These are phyloP conservation scores for Colletotrichum filicis DNA, from an alignment of 2,329 filamentous ascomycete genomes.

Conservation along the genomic window DNA sequence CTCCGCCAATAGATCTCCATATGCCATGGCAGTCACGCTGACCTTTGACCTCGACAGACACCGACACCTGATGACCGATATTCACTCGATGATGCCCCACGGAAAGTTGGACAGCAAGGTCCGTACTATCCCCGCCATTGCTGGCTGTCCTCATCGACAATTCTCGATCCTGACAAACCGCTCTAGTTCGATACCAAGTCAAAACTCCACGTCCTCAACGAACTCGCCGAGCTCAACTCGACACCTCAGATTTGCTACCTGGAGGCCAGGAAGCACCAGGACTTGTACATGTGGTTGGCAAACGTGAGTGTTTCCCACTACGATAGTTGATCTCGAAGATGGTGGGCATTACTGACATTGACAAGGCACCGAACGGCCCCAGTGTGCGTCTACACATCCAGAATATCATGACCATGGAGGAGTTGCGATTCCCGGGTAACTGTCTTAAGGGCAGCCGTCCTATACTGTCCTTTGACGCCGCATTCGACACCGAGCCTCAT, in stretches of 20 bases:
- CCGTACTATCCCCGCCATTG: neutral
- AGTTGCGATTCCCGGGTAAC: slow-evolving; percentile 96
- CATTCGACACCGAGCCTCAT: slow-evolving; percentile 85
- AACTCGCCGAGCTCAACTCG: neutral
- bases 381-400: slow-evolving; percentile 79
- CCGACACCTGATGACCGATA: slow-evolving; percentile 90
- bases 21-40: neutral
- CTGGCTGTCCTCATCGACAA: neutral
- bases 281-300: slow-evolving; percentile 93
- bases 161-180: neutral
- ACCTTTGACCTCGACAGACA: slow-evolving; percentile 67
- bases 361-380: slow-evolving; percentile 54
- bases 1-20: neutral
- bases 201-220: neutral
- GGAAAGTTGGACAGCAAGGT: slow-evolving; percentile 48
- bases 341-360: slow-evolving; percentile 73
- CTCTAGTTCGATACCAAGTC: neutral
- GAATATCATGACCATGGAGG: slow-evolving; percentile 88
- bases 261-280: slow-evolving; percentile 92
- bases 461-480: slow-evolving; percentile 90
- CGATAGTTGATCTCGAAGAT: neutral
- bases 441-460: slow-evolving; percentile 94
- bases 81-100: slow-evolving; percentile 90
- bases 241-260: slow-evolving; percentile 68
- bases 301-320: neutral